Evolutionary conservation across 2,329 filamentous ascomycete species (phyloP).

Genomic region (Thelonectria olida): DNA sequence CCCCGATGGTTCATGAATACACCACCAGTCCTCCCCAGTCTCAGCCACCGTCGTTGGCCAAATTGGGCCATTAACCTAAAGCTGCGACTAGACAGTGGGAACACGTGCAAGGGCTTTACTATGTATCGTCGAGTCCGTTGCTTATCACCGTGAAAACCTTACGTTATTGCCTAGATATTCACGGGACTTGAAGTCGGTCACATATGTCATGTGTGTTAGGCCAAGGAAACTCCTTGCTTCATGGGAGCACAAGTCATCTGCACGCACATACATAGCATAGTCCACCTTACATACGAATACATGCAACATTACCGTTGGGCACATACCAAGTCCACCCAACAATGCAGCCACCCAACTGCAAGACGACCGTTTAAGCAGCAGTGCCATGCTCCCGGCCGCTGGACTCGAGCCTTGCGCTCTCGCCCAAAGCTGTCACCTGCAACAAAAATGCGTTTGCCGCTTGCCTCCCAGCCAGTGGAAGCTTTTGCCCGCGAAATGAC

Average conservation of each 20-base stretch:
- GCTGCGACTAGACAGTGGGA: background rate
- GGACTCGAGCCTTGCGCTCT: background rate
- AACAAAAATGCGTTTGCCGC: background rate
- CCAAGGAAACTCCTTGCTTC: no score
- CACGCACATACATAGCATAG: no score
- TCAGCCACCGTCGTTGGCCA: background rate
- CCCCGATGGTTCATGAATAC: background rate
- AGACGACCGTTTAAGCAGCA: background rate
- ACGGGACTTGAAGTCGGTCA: no score
- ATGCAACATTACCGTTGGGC: background rate
- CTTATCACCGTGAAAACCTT: no score
- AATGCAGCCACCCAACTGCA: background rate
- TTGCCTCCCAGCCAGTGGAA: background rate
- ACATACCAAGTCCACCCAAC: background rate
- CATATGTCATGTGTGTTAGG: no score
- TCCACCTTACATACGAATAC: background rate
- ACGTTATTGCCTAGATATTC: no score
- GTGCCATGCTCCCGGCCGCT: no score
- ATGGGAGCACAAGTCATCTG: background rate
- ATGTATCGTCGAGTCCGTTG: no score
- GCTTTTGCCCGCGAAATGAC: background rate
- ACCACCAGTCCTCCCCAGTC: conserved; percentile 6
- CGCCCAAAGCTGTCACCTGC: background rate
- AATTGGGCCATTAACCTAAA: background rate
- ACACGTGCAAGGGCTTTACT: background rate